A percentile compares a stretch with the other conserved stretches of the same genome.
Conservation (phyloP, 129 eudicot species). For the Arctium minus region DNA sequence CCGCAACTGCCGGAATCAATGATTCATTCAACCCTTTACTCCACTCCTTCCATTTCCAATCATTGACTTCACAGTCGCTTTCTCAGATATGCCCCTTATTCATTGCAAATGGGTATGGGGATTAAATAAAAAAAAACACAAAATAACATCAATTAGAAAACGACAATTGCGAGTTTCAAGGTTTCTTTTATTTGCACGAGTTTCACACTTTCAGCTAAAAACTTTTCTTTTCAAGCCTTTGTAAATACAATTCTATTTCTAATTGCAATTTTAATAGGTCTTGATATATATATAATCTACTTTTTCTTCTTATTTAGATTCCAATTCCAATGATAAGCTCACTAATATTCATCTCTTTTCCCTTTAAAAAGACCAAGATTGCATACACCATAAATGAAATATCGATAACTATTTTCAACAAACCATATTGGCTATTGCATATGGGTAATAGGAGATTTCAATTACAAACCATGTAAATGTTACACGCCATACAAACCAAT, state of each 20-base stretch:
- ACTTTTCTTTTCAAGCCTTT: background rate
- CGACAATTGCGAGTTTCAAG: background rate
- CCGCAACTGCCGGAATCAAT: conserved; percentile 36
- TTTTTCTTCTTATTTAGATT: too few species aligned
- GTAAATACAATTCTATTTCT: background rate
- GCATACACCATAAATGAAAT: too few species aligned
- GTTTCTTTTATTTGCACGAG: too few species aligned
- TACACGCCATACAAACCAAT: background rate
- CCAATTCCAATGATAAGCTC: too few species aligned
- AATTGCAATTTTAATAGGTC: background rate
- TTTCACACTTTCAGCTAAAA: background rate
- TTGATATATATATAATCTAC: too few species aligned
- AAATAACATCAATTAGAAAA: background rate
- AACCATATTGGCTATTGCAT: too few species aligned
- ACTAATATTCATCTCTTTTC: too few species aligned
- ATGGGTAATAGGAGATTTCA: background rate
- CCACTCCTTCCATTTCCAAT: background rate
- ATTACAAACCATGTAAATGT: background rate
- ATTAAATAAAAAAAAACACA: background rate
- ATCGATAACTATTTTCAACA: too few species aligned
- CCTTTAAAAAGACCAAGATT: too few species aligned
- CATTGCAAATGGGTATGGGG: background rate
- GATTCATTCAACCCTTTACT: background rate
- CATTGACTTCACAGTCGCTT: background rate
- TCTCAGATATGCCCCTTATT: background rate